Evolutionary conservation across 805 yeast genomes (phyloP), one percentile per base, ranked within the genome.

Genomic region (Pichia sporocuriosa): DNA sequence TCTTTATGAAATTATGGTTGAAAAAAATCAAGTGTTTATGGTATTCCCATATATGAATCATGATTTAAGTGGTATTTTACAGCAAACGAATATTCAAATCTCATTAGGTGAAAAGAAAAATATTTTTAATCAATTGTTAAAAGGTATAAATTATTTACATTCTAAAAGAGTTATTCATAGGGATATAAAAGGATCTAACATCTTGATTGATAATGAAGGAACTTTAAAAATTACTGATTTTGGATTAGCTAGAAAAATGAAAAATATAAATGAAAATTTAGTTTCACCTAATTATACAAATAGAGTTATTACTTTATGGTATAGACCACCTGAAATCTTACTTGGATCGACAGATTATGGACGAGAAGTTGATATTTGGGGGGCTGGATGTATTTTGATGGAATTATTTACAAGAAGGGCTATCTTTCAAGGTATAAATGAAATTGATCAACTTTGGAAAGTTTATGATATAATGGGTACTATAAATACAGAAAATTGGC

Each of bases 231-330:
- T 84, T 40, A 85, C 93, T 0, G 94, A 84, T 64, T 84, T 84
- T 62, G 94, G 94, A 1, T 66, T 84, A 42, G 94, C 94, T 0
- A 67, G 93, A 52, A 77, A 75, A 40, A 81, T 84, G 85, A 80
- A 78, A 54, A 68, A 72, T 20, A 54, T 62, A 26, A 63, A 73
- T 27, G 66, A 66, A 46, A 58, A 65, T 3, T 69, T 70, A 8
- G 75, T 73, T 36, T 68, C 74, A 17, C 84, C 85, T 4, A 93
- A 88, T 53, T 90, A 90, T 62, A 90, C 98, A 2, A 93, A 93
- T 59, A 67, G 98, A 42, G 97, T 93, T 31, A 93, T 93, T 40
- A 93, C 98, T 0, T 67, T 93, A 29, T 93, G 98, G 98, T 90
- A 93, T 60, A 73, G 98, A 45, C 98, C 98, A 1, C 97, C 97